Conservation (phyloP, 495 filamentous ascomycete genomes). For the Terfezia boudieri region DNA sequence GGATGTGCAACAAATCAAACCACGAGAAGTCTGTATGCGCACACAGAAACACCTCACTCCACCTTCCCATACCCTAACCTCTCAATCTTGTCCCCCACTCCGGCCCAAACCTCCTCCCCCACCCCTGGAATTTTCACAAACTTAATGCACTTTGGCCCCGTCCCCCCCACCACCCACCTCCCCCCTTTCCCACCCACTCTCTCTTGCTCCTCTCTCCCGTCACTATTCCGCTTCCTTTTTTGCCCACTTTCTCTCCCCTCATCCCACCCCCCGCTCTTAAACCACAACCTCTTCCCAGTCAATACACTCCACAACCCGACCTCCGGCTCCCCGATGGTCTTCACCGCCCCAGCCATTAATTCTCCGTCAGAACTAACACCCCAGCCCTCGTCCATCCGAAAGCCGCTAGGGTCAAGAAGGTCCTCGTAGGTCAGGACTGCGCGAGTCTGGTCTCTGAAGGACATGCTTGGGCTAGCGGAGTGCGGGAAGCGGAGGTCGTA, state of each 20-base stretch:
- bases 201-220: background rate
- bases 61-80: too few relatives aligned
- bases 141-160: background rate
- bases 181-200: background rate
- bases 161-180: background rate
- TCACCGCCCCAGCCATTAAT: slow-evolving; percentile 5
- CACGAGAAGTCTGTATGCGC: too few relatives aligned
- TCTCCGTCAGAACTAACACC: slow-evolving; percentile 6
- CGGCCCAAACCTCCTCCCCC: background rate
- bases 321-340: slow-evolving; percentile 6
- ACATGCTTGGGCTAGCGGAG: slow-evolving; percentile 3
- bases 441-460: slow-evolving; percentile 4
- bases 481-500: slow-evolving; percentile 16
- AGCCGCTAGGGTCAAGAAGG: slow-evolving; percentile 1
- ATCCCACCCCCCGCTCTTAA: slow-evolving; percentile 5
- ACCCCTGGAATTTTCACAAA: background rate
- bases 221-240: background rate
- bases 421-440: slow-evolving; percentile 6
- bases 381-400: slow-evolving; percentile 9
- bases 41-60: too few relatives aligned
- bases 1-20: too few relatives aligned
- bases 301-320: slow-evolving; percentile 7
- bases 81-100: too few relatives aligned
- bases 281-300: slow-evolving; percentile 7
- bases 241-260: background rate